Conservation (phyloP, 768 basidiomycete genomes). For the Mycena kentingensis region DNA sequence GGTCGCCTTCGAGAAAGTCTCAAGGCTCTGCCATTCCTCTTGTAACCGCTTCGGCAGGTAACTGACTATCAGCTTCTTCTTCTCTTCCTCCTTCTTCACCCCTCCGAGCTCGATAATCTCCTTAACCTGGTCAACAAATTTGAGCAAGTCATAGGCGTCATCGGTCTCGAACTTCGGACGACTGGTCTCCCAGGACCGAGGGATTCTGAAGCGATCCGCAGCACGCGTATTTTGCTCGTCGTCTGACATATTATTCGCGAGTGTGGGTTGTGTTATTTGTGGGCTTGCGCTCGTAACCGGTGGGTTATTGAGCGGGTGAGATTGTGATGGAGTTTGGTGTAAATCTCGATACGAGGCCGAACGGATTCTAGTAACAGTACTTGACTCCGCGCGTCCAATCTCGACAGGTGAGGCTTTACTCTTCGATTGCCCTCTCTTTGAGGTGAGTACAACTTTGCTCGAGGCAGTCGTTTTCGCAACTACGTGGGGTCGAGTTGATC, state of each 20-base stretch:
- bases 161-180: slow-evolving; percentile 15
- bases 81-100: slow-evolving; percentile 4
- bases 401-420: no score
- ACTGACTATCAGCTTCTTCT: slow-evolving; percentile 8
- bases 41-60: slow-evolving; percentile 8
- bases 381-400: no score
- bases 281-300: no score
- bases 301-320: no score
- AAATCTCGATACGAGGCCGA: no score
- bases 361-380: no score
- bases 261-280: neutral
- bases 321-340: no score
- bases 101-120: slow-evolving; percentile 7
- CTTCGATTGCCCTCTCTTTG: no score
- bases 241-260: slow-evolving; percentile 8
- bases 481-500: no score
- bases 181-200: slow-evolving; percentile 15
- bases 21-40: neutral
- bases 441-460: no score
- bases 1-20: neutral
- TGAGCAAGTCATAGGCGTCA: slow-evolving; percentile 8
- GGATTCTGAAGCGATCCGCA: slow-evolving; percentile 8
- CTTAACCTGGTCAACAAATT: slow-evolving; percentile 13
- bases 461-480: no score
- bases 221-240: neutral